Conservation (phyloP, 768 basidiomycete species). For the Kwoniella sp. region DNA sequence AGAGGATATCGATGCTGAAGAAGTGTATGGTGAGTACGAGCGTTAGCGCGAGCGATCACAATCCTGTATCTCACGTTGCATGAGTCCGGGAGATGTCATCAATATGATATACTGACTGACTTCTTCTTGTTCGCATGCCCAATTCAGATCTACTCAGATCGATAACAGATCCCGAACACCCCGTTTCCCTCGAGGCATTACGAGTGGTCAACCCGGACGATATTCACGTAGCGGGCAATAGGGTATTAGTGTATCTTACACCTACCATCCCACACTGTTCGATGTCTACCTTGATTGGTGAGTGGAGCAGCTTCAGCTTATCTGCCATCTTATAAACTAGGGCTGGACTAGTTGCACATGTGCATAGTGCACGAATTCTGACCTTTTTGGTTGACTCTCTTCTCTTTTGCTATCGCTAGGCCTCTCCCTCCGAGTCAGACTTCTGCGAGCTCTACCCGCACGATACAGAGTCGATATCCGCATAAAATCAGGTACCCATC, state of each 20-base stretch:
- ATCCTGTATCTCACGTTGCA: neutral
- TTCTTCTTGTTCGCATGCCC: neutral
- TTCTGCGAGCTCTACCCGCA: constrained; percentile 83
- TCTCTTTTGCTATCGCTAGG: constrained; percentile 67
- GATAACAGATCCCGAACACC: constrained; percentile 94
- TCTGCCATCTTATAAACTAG: too few species aligned
- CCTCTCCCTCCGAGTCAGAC: constrained; percentile 89
- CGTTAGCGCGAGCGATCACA: neutral
- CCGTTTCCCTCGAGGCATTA: constrained; percentile 85
- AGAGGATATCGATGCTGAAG: constrained; percentile 76
- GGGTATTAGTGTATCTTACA: constrained; percentile 85
- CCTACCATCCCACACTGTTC: constrained; percentile 97
- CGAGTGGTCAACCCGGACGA: constrained; percentile 91
- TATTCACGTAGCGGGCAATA: constrained; percentile 64
- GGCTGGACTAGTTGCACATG: neutral
- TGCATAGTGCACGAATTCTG: too few species aligned
- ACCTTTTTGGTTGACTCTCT: too few species aligned
- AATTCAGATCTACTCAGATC: constrained; percentile 79
- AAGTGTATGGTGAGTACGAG: constrained; percentile 74
- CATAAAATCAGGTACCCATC: constrained; percentile 91
- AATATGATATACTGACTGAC: neutral
- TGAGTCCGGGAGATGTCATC: neutral
- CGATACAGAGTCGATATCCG: constrained; percentile 93
- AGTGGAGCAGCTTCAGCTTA: constrained; percentile 30
- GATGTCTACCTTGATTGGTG: constrained; percentile 94